Evolutionary conservation across 306 rosid genomes (phyloP).

Genomic region (Albizia julibrissin): DNA sequence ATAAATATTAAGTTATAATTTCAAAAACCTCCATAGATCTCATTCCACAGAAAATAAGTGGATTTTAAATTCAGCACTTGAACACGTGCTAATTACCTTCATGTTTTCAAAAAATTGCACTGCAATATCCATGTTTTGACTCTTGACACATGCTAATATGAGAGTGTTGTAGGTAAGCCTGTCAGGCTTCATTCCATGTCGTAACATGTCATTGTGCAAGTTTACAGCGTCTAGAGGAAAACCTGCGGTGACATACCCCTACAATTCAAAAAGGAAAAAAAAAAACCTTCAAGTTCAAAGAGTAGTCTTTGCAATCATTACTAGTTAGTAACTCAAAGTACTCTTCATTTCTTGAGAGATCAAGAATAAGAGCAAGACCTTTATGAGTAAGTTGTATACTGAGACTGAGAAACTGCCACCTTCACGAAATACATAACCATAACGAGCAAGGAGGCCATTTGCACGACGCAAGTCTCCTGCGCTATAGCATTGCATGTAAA

Average conservation of each 20-base stretch:
- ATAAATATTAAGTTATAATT: slow-evolving; percentile 28
- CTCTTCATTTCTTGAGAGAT: slow-evolving; percentile 33
- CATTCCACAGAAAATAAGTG: slow-evolving; percentile 24
- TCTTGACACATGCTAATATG: slow-evolving; percentile 71
- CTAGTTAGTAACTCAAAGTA: not conserved
- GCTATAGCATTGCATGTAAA: slow-evolving; percentile 61
- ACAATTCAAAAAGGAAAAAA: slow-evolving; percentile 27
- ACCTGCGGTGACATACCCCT: slow-evolving; percentile 80
- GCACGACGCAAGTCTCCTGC: slow-evolving; percentile 92
- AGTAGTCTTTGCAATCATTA: slow-evolving; percentile 1
- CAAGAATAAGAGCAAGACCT: slow-evolving; percentile 55
- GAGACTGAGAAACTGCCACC: slow-evolving; percentile 60
- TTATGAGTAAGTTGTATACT: slow-evolving; percentile 76
- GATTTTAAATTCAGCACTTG: slow-evolving; percentile 56
- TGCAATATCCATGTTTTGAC: slow-evolving; percentile 62
- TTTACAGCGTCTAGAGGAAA: slow-evolving; percentile 62
- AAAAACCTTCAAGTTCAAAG: slow-evolving; percentile 7
- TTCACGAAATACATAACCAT: slow-evolving; percentile 73
- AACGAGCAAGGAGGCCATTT: slow-evolving; percentile 80
- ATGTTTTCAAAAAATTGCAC: slow-evolving; percentile 69
- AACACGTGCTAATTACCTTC: slow-evolving; percentile 66
- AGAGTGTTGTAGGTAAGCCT: slow-evolving; percentile 80
- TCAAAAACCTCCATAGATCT: slow-evolving; percentile 30
- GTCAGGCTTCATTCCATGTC: slow-evolving; percentile 68
- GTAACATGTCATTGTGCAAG: slow-evolving; percentile 53